Evolutionary conservation across 441 rosid species (phyloP), one percentile per base, ranked within the genome.

Genomic region (Croton setiger): DNA sequence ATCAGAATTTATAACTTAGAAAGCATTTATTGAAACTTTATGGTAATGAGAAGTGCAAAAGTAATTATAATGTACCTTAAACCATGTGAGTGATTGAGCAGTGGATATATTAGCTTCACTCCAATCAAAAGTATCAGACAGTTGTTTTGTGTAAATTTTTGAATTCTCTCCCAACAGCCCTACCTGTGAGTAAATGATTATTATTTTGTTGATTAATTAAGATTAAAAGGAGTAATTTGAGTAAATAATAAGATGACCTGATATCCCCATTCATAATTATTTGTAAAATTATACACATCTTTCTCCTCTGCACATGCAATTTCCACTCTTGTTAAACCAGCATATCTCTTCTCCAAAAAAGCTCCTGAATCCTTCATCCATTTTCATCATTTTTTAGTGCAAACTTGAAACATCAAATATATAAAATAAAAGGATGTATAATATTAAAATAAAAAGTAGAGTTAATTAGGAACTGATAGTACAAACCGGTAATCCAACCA

Each of bases 401-500:
- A 35, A 55, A 63, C 12, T 5, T 12, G 3, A 61, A 35, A 55
- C 31, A 27, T 27, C 31, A 27, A 27, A 27, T 27, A 27, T 27
- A 27, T 2, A 27, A 0, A 27, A 27, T 27, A 27, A 27, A 27
- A 27, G 31, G 31, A 27, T 27, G 31, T 27, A 27, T 27, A 27
- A 27, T 27, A 27, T 27, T 27, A 1, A 27, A 27, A 27, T 27
- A 27, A 27, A 27, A 27, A n/a, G n/a, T n/a, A n/a, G 2, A 27
- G 31, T 27, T 27, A 27, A 27, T 39, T 6, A 39, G 43, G 43
- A 39, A 39, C 7, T 5, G 10, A 27, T 52, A 37, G 51, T 87
- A 90, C 31, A 27, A 27, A 27, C 98, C 85, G 85, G 96, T 53
- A 87, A 78, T 63, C 97, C 94, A 27, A 86, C 87, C 82, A 86